Evolutionary conservation across 177 flowering plant genomes (phyloP).

Genomic region (Vitis hybrid): DNA sequence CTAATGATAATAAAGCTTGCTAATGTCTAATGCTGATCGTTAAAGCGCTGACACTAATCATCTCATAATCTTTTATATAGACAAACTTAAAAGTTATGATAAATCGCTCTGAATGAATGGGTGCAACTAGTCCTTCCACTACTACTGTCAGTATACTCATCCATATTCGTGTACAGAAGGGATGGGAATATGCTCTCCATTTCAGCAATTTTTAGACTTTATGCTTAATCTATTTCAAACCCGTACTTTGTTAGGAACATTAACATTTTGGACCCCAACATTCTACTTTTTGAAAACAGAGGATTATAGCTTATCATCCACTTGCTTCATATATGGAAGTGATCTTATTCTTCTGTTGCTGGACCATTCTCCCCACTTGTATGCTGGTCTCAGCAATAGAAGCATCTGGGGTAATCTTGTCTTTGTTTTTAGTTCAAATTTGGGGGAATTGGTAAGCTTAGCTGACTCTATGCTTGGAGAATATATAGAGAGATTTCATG

Average conservation of each 20-base stretch:
- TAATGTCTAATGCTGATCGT: too few species aligned
- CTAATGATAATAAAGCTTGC: not conserved
- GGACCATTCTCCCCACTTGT: not conserved
- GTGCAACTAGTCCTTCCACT: slow-evolving; percentile 1
- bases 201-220: not conserved
- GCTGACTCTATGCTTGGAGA: too few species aligned
- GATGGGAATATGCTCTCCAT: slow-evolving; percentile 8
- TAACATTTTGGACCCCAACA: not conserved
- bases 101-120: not conserved
- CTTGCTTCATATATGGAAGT: not conserved
- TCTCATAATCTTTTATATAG: not conserved
- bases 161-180: not conserved
- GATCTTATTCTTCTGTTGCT: not conserved
- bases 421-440: too few species aligned
- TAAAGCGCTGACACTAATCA: not conserved
- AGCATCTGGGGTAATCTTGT: not conserved
- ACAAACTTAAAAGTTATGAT: too few species aligned
- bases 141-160: not conserved
- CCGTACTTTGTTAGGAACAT: too few species aligned
- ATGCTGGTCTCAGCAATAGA: not conserved
- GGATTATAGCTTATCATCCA: not conserved
- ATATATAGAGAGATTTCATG: too few species aligned
- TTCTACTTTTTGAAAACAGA: not conserved
- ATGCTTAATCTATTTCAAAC: too few species aligned
- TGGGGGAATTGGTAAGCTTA: too few species aligned